Percentiles rank a stretch among this genome's conserved stretches.
These are phyloP conservation scores for Vitis amurensis DNA, from an alignment of 164 flowering plant genomes.

Conservation along the genomic window DNA sequence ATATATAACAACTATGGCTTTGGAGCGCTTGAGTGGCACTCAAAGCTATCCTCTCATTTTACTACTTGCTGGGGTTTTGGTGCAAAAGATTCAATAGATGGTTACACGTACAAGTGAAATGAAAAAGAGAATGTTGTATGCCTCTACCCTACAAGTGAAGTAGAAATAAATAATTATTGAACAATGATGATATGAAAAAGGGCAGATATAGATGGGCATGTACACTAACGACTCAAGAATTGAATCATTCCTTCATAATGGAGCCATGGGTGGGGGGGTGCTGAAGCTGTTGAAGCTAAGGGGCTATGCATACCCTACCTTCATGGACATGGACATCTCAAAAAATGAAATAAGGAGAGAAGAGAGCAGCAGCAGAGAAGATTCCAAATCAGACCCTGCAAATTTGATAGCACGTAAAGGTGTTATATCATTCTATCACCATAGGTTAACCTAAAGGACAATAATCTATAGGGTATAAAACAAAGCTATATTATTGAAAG, in stretches of 20 bases:
- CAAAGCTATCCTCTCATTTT: too few species aligned
- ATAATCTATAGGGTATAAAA: not conserved
- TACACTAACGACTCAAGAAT: conserved; percentile 3
- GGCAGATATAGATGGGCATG: too few species aligned
- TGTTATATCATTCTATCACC: conserved; percentile 5
- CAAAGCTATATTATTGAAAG: not conserved
- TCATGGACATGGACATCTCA: not conserved
- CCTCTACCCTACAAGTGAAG: too few species aligned
- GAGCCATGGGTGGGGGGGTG: not conserved
- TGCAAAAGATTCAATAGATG: too few species aligned
- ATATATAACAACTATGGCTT: too few species aligned
- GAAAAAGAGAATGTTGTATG: too few species aligned
- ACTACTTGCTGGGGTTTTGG: too few species aligned
- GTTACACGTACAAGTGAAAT: too few species aligned
- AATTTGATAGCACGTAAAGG: conserved; percentile 19
- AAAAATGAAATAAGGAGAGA: not conserved
- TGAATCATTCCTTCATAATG: conserved; percentile 21
- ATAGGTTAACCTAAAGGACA: conserved; percentile 1
- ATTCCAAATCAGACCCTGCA: conserved; percentile 16
- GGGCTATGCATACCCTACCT: not conserved
- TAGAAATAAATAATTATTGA: not conserved
- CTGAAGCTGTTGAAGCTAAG: not conserved
- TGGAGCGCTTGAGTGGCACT: too few species aligned
- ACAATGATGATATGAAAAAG: conserved; percentile 10
- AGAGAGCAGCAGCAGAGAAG: not conserved